Base-by-base conservation (phyloP, 2,329 filamentous ascomycete genomes). In the Clarireedia homoeocarpa region DNA sequence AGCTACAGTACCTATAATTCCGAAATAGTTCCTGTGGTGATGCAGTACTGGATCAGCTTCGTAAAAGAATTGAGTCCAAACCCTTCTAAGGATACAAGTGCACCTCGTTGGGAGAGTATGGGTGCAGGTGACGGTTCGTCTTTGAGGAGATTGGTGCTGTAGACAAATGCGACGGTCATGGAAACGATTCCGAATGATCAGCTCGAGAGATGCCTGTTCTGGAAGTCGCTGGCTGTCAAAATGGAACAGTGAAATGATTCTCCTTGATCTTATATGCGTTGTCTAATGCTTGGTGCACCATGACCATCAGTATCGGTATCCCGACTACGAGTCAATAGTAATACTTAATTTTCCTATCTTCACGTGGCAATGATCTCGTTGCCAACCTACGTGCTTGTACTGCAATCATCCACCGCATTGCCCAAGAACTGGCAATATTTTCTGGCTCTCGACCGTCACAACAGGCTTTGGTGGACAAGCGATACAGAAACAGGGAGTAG, bases 1-100 rank as follows among this genome's bases (percentile, higher is more conserved):
- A 66, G 63, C 24, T 69, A 66, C 38, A 65, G 63, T 38, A 68
- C 63, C 14, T 67, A 66, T 38, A 72, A 72, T 54, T 57, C 60
- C 1, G 57, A 56, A 0, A 66, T 71, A 17, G 65, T 72, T 1
- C 67, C 67, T 1, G 56, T 71, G 2, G 57, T 70, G 24, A 72
- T 72, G 70, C 56, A 70, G 14, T 77, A 76, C 58, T 76, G 69
- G 67, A 71, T 74, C 10, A 73, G 70, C n/a, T 77, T 77, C 58
- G 70, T 73, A 45, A 62, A 67, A 20, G 66, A 62, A 17, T 68
- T 71, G 42, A 64, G 71, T 59, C 74, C 71, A 7, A 77, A 76
- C 56, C 69, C 64, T 5, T 63, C 69, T 53, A 67, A 67, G n/a
- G 58, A 59, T 38, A 23, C 42, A 0, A 42, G 20, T 1, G 69